phyloP scores from a whole-genome alignment of 179 eudicot species.

The Heliamphora pulchella region DNA sequence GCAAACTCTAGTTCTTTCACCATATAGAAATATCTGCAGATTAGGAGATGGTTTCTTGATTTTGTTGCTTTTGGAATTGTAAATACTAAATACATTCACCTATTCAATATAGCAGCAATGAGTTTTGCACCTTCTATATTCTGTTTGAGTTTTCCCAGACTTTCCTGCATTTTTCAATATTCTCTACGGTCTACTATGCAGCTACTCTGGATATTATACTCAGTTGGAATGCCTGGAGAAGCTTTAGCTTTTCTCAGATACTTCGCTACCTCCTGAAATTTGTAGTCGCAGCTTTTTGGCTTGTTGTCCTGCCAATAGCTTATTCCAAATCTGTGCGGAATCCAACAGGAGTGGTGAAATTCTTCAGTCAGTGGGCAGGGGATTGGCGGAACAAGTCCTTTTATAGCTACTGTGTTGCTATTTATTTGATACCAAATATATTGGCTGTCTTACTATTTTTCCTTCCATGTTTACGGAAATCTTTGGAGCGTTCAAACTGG shows the following conservation, averaged over 20 bases:
- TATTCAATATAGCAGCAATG: neutral
- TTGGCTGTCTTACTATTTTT: slow-evolving; percentile 65
- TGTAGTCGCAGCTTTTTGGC: slow-evolving; percentile 76
- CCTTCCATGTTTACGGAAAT: slow-evolving; percentile 62
- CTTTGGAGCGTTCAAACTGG: slow-evolving; percentile 80
- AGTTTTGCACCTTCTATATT: neutral
- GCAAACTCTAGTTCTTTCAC: neutral
- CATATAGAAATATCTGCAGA: neutral
- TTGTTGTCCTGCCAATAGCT: slow-evolving; percentile 72
- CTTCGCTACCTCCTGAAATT: slow-evolving; percentile 78
- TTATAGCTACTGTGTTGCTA: slow-evolving; percentile 58
- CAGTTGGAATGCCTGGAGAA: slow-evolving; percentile 89
- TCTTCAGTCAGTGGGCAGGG: slow-evolving; percentile 65
- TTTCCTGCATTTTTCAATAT: neutral
- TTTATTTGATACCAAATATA: slow-evolving; percentile 73
- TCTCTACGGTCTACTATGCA: slow-evolving; percentile 30
- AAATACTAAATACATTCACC: neutral
- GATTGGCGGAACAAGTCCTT: slow-evolving; percentile 47
- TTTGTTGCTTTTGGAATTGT: slow-evolving; percentile 1
- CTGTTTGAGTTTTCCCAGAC: neutral
- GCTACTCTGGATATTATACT: slow-evolving; percentile 82
- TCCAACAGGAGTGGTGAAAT: slow-evolving; percentile 61
- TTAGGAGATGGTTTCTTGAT: neutral
- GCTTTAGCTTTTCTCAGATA: slow-evolving; percentile 72
- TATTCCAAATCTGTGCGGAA: slow-evolving; percentile 55